phyloP scores from a whole-genome alignment of 2,329 filamentous ascomycete species.

The Cladosporium halotolerans region DNA sequence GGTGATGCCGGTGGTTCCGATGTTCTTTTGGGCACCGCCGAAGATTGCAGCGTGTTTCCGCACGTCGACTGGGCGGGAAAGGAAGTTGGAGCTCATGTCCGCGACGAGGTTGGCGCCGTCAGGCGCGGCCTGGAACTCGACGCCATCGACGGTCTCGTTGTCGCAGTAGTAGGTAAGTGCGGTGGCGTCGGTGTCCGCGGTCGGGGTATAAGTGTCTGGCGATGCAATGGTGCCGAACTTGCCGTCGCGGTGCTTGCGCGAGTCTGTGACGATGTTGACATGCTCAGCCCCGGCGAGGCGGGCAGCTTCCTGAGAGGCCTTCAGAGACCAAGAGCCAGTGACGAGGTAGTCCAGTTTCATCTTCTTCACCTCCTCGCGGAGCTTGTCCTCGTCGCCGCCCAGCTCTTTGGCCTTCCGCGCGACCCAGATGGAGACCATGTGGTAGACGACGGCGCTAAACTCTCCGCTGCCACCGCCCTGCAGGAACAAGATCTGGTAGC shows the following conservation, averaged over 20 bases:
- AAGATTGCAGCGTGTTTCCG: conserved; percentile 79
- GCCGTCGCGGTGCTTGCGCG: conserved; percentile 56
- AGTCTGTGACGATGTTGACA: conserved; percentile 73
- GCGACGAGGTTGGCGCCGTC: conserved; percentile 68
- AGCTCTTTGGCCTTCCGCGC: conserved; percentile 57
- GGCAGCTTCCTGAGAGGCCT: conserved; percentile 77
- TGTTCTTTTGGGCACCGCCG: conserved; percentile 89
- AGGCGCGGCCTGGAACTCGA: conserved; percentile 77
- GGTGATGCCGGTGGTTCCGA: conserved; percentile 79
- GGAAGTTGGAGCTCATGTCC: conserved; percentile 93
- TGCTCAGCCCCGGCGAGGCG: conserved; percentile 70
- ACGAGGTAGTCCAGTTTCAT: conserved; percentile 84
- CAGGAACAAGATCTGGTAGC: conserved; percentile 85
- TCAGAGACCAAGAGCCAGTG: conserved; percentile 85
- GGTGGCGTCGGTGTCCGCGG: conserved; percentile 52
- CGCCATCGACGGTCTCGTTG: conserved; percentile 91
- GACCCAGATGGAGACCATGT: conserved; percentile 78
- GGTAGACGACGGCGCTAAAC: conserved; percentile 79
- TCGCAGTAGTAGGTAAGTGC: conserved; percentile 84
- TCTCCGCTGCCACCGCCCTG: conserved; percentile 79
- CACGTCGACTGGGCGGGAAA: conserved; percentile 71
- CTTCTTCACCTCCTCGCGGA: conserved; percentile 60
- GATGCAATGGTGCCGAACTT: conserved; percentile 83
- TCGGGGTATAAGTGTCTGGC: conserved; percentile 69
- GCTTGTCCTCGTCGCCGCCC: conserved; percentile 50